Evolutionary conservation across 2,329 filamentous ascomycete species (phyloP).

Genomic region (Parastagonospora nodorum): DNA sequence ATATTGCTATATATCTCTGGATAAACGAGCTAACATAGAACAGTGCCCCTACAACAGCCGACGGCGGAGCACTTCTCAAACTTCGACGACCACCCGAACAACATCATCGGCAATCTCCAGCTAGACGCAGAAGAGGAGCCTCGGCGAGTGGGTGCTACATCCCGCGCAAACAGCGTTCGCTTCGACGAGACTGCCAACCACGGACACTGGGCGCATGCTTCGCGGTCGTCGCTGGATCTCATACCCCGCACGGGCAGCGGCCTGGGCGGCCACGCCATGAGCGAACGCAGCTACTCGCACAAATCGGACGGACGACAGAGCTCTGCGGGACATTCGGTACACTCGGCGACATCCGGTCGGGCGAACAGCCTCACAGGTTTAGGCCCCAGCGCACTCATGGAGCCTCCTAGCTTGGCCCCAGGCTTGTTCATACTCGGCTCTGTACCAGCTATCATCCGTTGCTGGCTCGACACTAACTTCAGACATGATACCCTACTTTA

Average conservation of each 20-base stretch:
- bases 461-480: constrained; percentile 90
- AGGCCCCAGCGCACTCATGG: constrained; percentile 78
- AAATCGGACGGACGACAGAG: constrained; percentile 95
- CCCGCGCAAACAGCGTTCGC: constrained; percentile 92
- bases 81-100: constrained; percentile 84
- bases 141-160: constrained; percentile 81
- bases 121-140: constrained; percentile 87
- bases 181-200: constrained; percentile 97
- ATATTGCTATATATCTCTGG: background rate
- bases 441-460: constrained; percentile 91
- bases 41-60: constrained; percentile 79
- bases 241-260: constrained; percentile 79
- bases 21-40: constrained; percentile 14
- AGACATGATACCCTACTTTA: constrained; percentile 89
- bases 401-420: constrained; percentile 76
- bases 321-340: constrained; percentile 82
- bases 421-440: constrained; percentile 85
- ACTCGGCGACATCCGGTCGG: constrained; percentile 76
- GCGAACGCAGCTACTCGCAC: constrained; percentile 89
- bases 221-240: constrained; percentile 82
- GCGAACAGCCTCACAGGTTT: constrained; percentile 74
- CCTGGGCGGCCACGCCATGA: constrained; percentile 78
- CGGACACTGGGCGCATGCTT: constrained; percentile 83
- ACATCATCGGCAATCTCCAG: constrained; percentile 78
- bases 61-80: constrained; percentile 86